phyloP scores from a whole-genome alignment of 1,284 basidiomycete genomes.

The Moniliella sp. region DNA sequence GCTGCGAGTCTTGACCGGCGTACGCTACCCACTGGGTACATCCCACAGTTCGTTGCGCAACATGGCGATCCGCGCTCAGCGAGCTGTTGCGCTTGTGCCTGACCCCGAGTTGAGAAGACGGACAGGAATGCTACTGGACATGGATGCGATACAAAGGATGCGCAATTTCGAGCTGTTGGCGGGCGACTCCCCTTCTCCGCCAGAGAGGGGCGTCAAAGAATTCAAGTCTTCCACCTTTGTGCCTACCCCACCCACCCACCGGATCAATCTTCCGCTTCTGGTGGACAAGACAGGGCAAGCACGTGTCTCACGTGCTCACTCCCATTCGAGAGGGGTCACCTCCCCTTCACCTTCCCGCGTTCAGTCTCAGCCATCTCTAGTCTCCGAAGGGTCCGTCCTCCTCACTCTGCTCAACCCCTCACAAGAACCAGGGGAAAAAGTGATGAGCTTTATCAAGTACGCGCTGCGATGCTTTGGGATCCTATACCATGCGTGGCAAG shows the following conservation, averaged over 20 bases:
- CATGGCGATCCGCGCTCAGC: slow-evolving; percentile 37
- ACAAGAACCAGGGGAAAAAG: slow-evolving; percentile 12
- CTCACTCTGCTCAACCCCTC: slow-evolving; percentile 20
- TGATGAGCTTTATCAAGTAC: slow-evolving; percentile 32
- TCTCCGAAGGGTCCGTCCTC: slow-evolving; percentile 1
- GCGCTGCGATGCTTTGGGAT: slow-evolving; percentile 40
- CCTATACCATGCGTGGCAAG: slow-evolving; percentile 38
- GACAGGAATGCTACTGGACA: slow-evolving; percentile 37
- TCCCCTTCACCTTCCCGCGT: slow-evolving; percentile 6
- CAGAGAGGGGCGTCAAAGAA: slow-evolving; percentile 17
- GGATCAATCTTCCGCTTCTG: slow-evolving; percentile 34
- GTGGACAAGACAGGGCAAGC: slow-evolving; percentile 11
- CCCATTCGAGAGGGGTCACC: slow-evolving; percentile 6
- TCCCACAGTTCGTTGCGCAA: slow-evolving; percentile 37
- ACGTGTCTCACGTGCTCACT: too few species aligned
- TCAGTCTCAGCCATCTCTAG: slow-evolving; percentile 8
- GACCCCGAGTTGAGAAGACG: slow-evolving; percentile 34
- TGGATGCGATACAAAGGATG: slow-evolving; percentile 38
- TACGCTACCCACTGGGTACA: slow-evolving; percentile 40
- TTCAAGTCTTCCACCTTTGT: slow-evolving; percentile 40
- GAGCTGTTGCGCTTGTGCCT: slow-evolving; percentile 36
- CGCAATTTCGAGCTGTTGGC: slow-evolving; percentile 33
- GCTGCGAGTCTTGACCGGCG: slow-evolving; percentile 38
- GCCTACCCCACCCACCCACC: slow-evolving; percentile 37
- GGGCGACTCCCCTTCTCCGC: slow-evolving; percentile 6